Percentiles rank a stretch among this genome's conserved stretches.
Evolutionary conservation across 2,329 filamentous ascomycete genomes (phyloP).

Genomic region (Teratosphaeria zuluensis): DNA sequence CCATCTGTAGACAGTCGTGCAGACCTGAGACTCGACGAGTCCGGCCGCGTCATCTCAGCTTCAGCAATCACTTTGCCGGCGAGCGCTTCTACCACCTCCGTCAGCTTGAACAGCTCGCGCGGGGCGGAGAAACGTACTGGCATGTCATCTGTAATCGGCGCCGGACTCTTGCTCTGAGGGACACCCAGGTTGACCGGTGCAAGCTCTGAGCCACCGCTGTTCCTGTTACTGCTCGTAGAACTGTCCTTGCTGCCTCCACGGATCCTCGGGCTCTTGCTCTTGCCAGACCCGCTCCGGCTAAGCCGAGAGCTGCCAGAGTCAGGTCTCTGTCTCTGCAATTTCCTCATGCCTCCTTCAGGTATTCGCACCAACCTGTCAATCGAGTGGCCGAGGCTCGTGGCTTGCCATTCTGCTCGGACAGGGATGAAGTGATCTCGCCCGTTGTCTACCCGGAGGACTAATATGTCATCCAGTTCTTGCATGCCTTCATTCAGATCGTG

Average conservation of each 20-base stretch:
- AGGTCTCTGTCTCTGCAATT: conserved; percentile 51
- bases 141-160: conserved; percentile 13
- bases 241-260: background rate
- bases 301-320: conserved; percentile 13
- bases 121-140: conserved; percentile 70
- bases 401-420: conserved; percentile 66
- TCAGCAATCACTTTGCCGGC: conserved; percentile 50
- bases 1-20: background rate
- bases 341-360: conserved; percentile 68
- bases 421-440: conserved; percentile 90
- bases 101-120: conserved; percentile 80
- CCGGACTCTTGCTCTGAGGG: background rate
- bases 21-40: conserved; percentile 4
- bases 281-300: background rate
- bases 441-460: conserved; percentile 72
- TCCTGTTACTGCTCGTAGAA: background rate
- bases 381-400: conserved; percentile 72
- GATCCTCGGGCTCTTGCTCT: background rate
- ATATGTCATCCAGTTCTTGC: conserved; percentile 65
- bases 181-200: background rate
- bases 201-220: conserved; percentile 1
- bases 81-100: conserved; percentile 61
- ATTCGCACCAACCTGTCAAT: conserved; percentile 82
- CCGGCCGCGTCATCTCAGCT: conserved; percentile 46
- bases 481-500: conserved; percentile 61